Conservation (phyloP, 108 stramenopile genomes). For the Tribonema minus region DNA sequence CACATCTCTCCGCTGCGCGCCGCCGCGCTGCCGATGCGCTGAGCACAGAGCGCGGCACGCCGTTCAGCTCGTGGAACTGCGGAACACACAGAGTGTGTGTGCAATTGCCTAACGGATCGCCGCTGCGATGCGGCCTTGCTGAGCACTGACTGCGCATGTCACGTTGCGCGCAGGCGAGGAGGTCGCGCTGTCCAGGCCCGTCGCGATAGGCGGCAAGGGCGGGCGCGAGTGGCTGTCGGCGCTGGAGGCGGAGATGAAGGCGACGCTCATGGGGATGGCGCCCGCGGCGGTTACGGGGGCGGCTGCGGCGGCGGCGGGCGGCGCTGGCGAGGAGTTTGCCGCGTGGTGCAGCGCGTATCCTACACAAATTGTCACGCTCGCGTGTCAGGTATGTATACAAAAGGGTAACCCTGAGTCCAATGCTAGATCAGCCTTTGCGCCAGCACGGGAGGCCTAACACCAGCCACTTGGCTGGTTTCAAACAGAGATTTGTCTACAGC, state of each 20-base stretch:
- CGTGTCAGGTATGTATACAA: constrained; percentile 60
- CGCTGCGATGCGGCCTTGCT: too few relatives aligned
- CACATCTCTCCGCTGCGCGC: too few relatives aligned
- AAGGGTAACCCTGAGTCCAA: too few relatives aligned
- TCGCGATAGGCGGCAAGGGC: constrained; percentile 63
- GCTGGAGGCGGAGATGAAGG: constrained; percentile 81
- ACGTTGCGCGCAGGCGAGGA: constrained; percentile 67
- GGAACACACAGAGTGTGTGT: too few relatives aligned
- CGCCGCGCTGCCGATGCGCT: too few relatives aligned
- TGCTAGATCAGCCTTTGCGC: too few relatives aligned
- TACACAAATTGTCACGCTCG: constrained; percentile 89
- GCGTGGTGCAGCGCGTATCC: constrained; percentile 61
- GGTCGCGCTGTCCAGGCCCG: constrained; percentile 68
- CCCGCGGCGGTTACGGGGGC: constrained; percentile 64
- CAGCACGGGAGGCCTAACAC: too few relatives aligned
- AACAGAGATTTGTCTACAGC: too few relatives aligned
- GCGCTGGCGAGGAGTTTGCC: constrained; percentile 26
- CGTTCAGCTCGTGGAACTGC: too few relatives aligned
- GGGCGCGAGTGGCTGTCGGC: constrained; percentile 88
- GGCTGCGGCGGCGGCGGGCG: constrained; percentile 55
- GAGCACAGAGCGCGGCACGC: too few relatives aligned
- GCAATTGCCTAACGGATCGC: too few relatives aligned
- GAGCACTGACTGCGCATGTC: background rate
- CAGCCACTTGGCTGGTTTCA: too few relatives aligned
- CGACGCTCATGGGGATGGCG: constrained; percentile 77